Conservation (phyloP, 2,329 filamentous ascomycete species). For the Fusarium veterinarium region DNA sequence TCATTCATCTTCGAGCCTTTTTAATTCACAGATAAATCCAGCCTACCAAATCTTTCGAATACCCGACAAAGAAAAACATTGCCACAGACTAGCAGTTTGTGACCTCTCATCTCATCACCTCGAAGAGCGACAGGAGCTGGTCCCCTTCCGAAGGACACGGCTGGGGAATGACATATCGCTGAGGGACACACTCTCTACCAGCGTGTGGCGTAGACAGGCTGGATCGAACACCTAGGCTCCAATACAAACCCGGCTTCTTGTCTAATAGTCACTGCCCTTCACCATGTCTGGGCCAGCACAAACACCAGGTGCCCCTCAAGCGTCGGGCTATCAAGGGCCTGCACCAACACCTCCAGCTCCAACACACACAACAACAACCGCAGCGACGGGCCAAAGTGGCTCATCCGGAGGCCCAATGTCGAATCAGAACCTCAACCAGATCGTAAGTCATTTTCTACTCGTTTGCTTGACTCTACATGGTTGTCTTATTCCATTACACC, state of each 20-base stretch:
- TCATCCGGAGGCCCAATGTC: conserved; percentile 65
- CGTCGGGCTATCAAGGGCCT: conserved; percentile 48
- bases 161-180: conserved; percentile 19
- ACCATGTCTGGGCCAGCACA: conserved; percentile 52
- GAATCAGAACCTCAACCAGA: conserved; percentile 93
- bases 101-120: conserved; percentile 2
- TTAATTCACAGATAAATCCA: too few species aligned
- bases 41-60: background rate
- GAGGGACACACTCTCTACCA: background rate
- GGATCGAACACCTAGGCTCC: background rate
- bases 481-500: background rate
- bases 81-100: background rate
- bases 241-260: background rate
- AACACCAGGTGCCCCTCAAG: conserved; percentile 43
- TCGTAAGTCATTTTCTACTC: conserved; percentile 71
- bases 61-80: background rate
- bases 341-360: conserved; percentile 50
- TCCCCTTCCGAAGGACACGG: background rate
- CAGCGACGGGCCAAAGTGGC: conserved; percentile 47
- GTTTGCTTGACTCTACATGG: background rate
- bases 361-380: conserved; percentile 35
- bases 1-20: background rate
- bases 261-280: background rate
- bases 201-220: background rate
- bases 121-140: background rate